Evolutionary conservation across 2,329 filamentous ascomycete species (phyloP).

Genomic region (Byssothecium circinans): DNA sequence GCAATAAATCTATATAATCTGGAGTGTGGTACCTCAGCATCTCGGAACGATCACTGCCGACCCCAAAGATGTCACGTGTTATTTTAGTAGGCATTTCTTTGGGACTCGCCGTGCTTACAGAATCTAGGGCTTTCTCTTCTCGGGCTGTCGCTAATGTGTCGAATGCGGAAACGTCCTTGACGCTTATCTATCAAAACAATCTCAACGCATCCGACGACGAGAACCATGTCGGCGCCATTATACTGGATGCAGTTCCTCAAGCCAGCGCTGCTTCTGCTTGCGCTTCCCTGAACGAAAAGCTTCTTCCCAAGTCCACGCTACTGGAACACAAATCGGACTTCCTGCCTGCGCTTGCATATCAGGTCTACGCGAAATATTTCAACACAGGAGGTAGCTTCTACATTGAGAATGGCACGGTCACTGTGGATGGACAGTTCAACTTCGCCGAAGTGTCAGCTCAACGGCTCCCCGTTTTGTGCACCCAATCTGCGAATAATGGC

Average conservation of each 20-base stretch:
- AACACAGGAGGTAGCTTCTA: conserved; percentile 45
- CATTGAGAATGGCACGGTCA: conserved; percentile 47
- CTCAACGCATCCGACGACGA: conserved; percentile 56
- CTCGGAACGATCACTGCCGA: too few species aligned
- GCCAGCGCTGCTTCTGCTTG: conserved; percentile 48
- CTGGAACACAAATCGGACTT: conserved; percentile 51
- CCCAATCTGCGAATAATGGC: conserved; percentile 50
- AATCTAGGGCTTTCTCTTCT: not conserved
- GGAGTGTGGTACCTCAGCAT: too few species aligned
- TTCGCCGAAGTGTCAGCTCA: conserved; percentile 34
- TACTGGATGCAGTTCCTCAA: conserved; percentile 49
- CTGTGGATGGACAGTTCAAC: conserved; percentile 39
- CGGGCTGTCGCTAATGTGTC: conserved; percentile 17
- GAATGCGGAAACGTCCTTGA: conserved; percentile 49
- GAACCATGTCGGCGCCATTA: conserved; percentile 56
- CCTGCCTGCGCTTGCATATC: conserved; percentile 49
- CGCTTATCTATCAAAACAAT: conserved; percentile 58
- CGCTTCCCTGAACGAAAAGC: conserved; percentile 50
- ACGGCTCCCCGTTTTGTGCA: conserved; percentile 54
- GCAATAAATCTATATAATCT: conserved; percentile 1
- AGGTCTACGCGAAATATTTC: conserved; percentile 46
- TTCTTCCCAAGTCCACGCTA: conserved; percentile 48
- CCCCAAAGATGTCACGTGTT: conserved; percentile 13
- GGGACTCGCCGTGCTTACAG: not conserved
- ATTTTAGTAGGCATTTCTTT: conserved; percentile 4